Conservation (phyloP, 148 eudicot species). For the Spergularia bocconei region DNA sequence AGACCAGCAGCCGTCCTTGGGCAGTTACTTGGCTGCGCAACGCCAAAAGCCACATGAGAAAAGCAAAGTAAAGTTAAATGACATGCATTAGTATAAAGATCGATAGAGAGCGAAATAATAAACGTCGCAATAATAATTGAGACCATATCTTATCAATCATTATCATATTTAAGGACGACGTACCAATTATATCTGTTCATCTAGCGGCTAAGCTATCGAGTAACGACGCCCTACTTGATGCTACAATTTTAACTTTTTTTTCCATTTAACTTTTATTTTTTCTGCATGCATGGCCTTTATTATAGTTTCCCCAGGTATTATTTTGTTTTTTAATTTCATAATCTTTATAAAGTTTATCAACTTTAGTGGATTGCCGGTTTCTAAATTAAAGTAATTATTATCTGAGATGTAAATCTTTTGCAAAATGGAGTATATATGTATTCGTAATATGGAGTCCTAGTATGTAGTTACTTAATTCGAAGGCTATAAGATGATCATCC, state of each 20-base stretch:
- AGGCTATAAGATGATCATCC: too few species aligned
- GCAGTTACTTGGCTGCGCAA: slow-evolving; percentile 34
- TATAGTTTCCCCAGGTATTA: too few species aligned
- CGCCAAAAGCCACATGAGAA: slow-evolving; percentile 29
- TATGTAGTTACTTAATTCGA: too few species aligned
- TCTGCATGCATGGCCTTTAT: neutral
- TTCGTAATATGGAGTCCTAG: too few species aligned
- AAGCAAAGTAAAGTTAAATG: slow-evolving; percentile 17
- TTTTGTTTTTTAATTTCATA: too few species aligned
- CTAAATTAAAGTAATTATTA: too few species aligned
- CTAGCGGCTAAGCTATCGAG: neutral
- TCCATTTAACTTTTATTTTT: neutral
- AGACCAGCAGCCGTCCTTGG: slow-evolving; percentile 3
- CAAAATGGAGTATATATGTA: too few species aligned
- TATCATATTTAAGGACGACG: slow-evolving; percentile 23
- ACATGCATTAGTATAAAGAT: too few species aligned
- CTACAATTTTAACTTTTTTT: neutral
- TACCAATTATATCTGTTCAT: slow-evolving; percentile 12
- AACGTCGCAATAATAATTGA: slow-evolving; percentile 18
- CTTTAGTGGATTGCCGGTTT: too few species aligned
- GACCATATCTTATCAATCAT: slow-evolving; percentile 28
- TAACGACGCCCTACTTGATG: neutral
- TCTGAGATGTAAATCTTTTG: too few species aligned
- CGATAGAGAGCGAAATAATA: slow-evolving; percentile 9
- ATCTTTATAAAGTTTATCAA: too few species aligned